Percentiles rank a stretch among this genome's conserved stretches.
Conservation (phyloP, 768 basidiomycete species). For the Pleurotus citrinopileatus region DNA sequence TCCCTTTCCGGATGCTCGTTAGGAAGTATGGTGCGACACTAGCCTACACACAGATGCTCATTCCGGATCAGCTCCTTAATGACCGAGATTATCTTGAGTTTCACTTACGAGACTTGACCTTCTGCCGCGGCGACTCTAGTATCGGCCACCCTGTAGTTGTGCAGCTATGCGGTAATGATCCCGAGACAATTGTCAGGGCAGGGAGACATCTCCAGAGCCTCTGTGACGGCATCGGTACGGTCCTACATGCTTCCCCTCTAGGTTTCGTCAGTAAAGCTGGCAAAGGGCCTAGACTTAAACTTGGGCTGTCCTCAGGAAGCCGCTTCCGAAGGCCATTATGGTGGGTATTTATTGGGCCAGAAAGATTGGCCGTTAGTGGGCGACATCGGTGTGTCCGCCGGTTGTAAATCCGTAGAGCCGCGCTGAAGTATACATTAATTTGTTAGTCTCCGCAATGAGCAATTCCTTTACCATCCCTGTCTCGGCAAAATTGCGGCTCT, state of each 20-base stretch:
- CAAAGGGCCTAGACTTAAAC: slow-evolving; percentile 58
- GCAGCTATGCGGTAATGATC: slow-evolving; percentile 72
- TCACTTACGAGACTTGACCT: slow-evolving; percentile 54
- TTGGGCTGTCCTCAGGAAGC: slow-evolving; percentile 77
- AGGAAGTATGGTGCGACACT: slow-evolving; percentile 56
- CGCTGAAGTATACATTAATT: slow-evolving; percentile 20
- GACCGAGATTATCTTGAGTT: slow-evolving; percentile 65
- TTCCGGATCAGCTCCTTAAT: slow-evolving; percentile 56
- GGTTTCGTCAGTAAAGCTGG: slow-evolving; percentile 1
- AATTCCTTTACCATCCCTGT: slow-evolving; percentile 61
- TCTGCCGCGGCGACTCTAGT: slow-evolving; percentile 18
- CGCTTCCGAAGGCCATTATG: slow-evolving; percentile 65
- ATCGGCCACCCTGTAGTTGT: slow-evolving; percentile 54
- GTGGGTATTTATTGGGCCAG: slow-evolving; percentile 71
- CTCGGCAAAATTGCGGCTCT: slow-evolving; percentile 60
- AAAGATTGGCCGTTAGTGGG: slow-evolving; percentile 72
- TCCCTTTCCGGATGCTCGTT: slow-evolving; percentile 22
- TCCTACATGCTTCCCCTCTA: background rate
- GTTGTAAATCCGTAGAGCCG: background rate
- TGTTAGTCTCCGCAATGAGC: slow-evolving; percentile 61
- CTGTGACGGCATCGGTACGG: slow-evolving; percentile 71
- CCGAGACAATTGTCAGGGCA: slow-evolving; percentile 56
- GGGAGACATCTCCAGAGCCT: slow-evolving; percentile 54
- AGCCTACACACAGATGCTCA: slow-evolving; percentile 78
- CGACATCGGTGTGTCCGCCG: slow-evolving; percentile 47